Evolutionary conservation across 169 alveolate species (phyloP), one percentile per base, ranked within the genome.

Genomic region (Eimeria mitis): DNA sequence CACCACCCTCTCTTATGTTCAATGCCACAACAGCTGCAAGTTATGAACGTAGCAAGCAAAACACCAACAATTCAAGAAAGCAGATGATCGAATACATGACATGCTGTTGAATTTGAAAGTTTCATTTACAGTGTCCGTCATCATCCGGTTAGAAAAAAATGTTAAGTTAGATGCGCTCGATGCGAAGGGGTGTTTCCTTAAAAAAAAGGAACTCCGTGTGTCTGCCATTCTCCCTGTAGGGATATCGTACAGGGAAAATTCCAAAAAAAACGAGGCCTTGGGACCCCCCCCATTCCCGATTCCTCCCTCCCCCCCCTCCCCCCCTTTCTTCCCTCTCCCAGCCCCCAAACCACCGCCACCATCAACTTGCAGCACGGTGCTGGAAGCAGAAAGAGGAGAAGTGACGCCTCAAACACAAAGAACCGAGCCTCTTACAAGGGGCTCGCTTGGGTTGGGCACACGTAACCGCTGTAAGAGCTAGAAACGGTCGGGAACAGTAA

Each of bases 261-360:
- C 54, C 81, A 71, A 71, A 71, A 70, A 71, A 71, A 59, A 59
- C 52, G 81, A 71, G 81, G 81, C 81, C n/a, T 71, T 71, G 34
- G 28, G 28, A 2, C 37, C 2, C 52, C 31, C 54, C 54, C 81
- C 54, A 1, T 31, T 34, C 54, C 81, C 54, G 9, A 42, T 34
- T 44, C 81, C 81, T 40, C 81, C 34, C 31, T 44, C 52, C 56
- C n/a, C 11, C 81, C 81, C n/a, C n/a, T n/a, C n/a, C n/a, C n/a
- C n/a, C n/a, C n/a, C n/a, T n/a, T n/a, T n/a, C n/a, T n/a, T n/a
- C n/a, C n/a, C n/a, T n/a, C n/a, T n/a, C n/a, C n/a, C n/a, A n/a
- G n/a, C n/a, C n/a, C n/a, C n/a, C n/a, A n/a, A n/a, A n/a, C n/a
- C n/a, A n/a, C n/a, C n/a, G n/a, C n/a, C n/a, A n/a, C n/a, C n/a